phyloP scores from a whole-genome alignment of 148 eudicot species.

The Salicornia ramosissima region DNA sequence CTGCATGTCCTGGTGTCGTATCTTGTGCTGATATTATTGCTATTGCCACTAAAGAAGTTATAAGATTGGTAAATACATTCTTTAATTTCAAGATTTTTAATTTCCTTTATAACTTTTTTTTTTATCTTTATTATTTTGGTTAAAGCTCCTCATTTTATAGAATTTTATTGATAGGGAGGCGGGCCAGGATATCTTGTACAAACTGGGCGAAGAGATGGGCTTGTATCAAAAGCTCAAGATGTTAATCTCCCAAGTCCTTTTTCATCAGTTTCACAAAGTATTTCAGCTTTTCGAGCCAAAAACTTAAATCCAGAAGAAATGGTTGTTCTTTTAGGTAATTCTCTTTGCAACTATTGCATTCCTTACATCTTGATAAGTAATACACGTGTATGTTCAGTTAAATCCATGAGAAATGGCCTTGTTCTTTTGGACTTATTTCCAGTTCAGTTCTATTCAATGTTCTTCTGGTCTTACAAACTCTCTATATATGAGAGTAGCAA shows the following conservation, averaged over 20 bases:
- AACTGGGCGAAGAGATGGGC: slow-evolving; percentile 32
- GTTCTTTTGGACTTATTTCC: too few species aligned
- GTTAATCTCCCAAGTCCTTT: slow-evolving; percentile 30
- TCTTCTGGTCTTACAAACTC: too few species aligned
- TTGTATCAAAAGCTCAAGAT: neutral
- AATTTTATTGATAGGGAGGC: slow-evolving; percentile 16
- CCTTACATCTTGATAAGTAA: too few species aligned
- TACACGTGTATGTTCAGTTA: too few species aligned
- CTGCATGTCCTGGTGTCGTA: slow-evolving; percentile 16
- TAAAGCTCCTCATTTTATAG: too few species aligned
- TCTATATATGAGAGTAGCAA: too few species aligned
- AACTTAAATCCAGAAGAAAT: slow-evolving; percentile 13
- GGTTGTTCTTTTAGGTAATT: slow-evolving; percentile 24
- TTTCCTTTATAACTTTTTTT: too few species aligned
- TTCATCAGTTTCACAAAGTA: neutral
- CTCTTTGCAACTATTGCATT: neutral
- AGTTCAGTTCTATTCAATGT: too few species aligned
- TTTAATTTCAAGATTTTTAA: too few species aligned
- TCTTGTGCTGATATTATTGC: slow-evolving; percentile 30
- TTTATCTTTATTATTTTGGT: too few species aligned
- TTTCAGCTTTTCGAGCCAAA: slow-evolving; percentile 12
- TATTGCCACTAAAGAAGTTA: slow-evolving; percentile 21
- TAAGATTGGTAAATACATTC: slow-evolving; percentile 13
- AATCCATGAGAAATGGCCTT: too few species aligned
- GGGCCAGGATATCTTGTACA: slow-evolving; percentile 15